Conservation (phyloP, 2,329 filamentous ascomycete genomes). For the Periglandula ipomoeae region DNA sequence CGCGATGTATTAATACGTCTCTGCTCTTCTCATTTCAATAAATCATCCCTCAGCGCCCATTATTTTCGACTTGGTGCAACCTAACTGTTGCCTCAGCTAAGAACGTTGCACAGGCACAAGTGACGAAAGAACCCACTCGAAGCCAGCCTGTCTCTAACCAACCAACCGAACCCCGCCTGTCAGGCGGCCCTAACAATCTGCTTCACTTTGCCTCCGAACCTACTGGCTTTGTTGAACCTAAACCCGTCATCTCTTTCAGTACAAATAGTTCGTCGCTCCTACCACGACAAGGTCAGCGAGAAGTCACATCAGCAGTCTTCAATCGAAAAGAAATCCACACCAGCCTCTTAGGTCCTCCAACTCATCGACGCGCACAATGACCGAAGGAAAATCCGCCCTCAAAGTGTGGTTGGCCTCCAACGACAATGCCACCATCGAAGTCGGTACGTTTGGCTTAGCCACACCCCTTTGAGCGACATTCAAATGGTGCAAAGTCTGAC, state of each 20-base stretch:
- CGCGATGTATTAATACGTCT: too few relatives aligned
- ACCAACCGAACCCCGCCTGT: background rate
- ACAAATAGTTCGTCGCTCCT: background rate
- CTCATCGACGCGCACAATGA: slow-evolving; percentile 21
- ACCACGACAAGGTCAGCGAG: background rate
- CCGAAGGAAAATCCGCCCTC: slow-evolving; percentile 21
- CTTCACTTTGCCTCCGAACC: background rate
- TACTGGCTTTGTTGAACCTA: background rate
- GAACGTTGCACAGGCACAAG: background rate
- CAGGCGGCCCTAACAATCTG: background rate
- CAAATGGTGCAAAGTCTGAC: background rate
- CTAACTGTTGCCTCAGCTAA: too few relatives aligned
- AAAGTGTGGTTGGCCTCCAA: slow-evolving; percentile 44
- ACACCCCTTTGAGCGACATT: background rate
- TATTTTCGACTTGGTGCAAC: background rate
- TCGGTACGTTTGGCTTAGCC: slow-evolving; percentile 29
- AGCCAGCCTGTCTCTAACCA: background rate
- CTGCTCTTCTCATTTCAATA: too few relatives aligned
- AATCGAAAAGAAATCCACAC: background rate
- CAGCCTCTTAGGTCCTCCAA: background rate
- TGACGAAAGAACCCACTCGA: background rate
- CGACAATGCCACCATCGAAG: slow-evolving; percentile 36
- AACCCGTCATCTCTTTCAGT: background rate
- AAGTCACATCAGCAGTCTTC: background rate
- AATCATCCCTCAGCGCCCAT: background rate